Evolutionary conservation across 129 eudicot species (phyloP).

Genomic region (Artemisia annua): DNA sequence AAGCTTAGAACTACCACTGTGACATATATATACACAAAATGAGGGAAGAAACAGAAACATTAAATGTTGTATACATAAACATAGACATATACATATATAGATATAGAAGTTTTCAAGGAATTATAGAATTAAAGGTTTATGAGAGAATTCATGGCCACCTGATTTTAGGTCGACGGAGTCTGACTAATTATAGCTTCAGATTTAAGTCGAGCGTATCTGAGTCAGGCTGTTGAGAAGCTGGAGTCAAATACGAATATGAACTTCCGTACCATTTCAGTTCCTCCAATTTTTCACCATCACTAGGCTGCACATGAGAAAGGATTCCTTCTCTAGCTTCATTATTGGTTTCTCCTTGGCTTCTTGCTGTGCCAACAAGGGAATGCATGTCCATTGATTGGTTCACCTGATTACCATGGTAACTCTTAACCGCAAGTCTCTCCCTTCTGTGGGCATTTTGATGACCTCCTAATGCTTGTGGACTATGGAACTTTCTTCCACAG

Average conservation of each 20-base stretch:
- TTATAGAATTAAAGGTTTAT: neutral
- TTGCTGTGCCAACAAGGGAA: neutral
- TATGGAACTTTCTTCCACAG: neutral
- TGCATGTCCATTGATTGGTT: neutral
- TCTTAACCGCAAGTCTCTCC: neutral
- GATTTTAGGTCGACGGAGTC: neutral
- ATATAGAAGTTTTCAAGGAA: neutral
- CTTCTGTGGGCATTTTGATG: neutral
- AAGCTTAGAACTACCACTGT: neutral
- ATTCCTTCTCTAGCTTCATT: neutral
- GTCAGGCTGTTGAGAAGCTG: neutral
- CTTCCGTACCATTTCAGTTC: neutral
- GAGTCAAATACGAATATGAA: neutral
- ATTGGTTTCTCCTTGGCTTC: neutral
- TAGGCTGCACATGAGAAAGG: neutral
- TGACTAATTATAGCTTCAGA: neutral
- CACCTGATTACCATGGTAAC: neutral
- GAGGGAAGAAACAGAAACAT: no score
- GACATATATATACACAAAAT: no score
- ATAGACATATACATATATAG: neutral
- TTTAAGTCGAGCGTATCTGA: neutral
- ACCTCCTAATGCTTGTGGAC: conserved; percentile 3
- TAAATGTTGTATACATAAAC: neutral
- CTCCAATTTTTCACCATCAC: neutral
- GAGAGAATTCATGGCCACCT: neutral